Evolutionary conservation across 345 rosid genomes (phyloP).

Genomic region (Limnanthes douglasii): DNA sequence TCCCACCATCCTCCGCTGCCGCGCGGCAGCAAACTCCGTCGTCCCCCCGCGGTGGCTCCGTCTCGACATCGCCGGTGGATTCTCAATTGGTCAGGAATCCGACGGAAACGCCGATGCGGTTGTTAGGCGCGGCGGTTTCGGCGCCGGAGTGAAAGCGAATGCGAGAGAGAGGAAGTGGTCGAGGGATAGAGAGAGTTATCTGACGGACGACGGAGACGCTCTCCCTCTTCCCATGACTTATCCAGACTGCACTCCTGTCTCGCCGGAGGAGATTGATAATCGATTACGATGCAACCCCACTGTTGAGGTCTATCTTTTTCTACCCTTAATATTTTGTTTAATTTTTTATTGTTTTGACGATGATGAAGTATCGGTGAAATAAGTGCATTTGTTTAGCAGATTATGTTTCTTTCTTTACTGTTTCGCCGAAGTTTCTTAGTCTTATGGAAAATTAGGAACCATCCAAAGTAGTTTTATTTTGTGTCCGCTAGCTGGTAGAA

Average conservation of each 20-base stretch:
- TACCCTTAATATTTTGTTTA: no score
- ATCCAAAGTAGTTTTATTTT: background rate
- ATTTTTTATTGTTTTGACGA: background rate
- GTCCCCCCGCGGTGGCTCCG: constrained; percentile 27
- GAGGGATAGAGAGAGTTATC: constrained; percentile 61
- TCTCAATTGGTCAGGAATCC: constrained; percentile 28
- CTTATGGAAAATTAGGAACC: background rate
- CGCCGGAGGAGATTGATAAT: constrained; percentile 58
- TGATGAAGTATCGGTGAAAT: constrained; percentile 3
- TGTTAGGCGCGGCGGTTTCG: constrained; percentile 5
- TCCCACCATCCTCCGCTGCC: constrained; percentile 44
- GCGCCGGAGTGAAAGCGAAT: constrained; percentile 28
- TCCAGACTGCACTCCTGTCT: constrained; percentile 65
- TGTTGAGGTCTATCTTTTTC: constrained; percentile 32
- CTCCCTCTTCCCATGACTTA: constrained; percentile 96
- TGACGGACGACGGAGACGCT: constrained; percentile 48
- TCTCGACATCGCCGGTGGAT: constrained; percentile 33
- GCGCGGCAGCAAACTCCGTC: constrained; percentile 46
- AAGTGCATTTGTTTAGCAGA: background rate
- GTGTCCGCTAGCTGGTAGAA: background rate
- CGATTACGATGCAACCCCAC: constrained; percentile 63
- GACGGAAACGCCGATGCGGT: constrained; percentile 17
- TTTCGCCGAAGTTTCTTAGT: background rate
- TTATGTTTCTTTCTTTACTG: background rate
- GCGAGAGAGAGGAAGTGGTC: constrained; percentile 70